Evolutionary conservation across 2,329 filamentous ascomycete genomes (phyloP).

Genomic region (Lecanosticta acicola): DNA sequence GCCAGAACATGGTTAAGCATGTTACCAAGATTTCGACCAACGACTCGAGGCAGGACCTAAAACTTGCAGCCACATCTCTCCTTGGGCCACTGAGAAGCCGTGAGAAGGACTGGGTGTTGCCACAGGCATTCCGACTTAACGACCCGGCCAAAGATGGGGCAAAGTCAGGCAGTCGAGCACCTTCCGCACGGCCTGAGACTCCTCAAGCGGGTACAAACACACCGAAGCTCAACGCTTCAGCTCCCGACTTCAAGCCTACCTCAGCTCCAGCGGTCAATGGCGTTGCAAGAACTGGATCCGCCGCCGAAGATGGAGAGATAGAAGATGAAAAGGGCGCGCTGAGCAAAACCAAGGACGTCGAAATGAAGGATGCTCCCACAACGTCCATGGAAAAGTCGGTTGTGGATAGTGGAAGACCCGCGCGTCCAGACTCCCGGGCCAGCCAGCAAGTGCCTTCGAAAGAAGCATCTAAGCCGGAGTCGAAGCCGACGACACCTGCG

Average conservation of each 20-base stretch:
- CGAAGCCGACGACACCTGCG: constrained; percentile 23
- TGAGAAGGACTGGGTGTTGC: constrained; percentile 65
- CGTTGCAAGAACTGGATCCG: constrained; percentile 40
- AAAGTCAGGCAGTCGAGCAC: constrained; percentile 25
- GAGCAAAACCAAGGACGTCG: constrained; percentile 18
- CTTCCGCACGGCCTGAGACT: constrained; percentile 34
- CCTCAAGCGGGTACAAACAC: constrained; percentile 39
- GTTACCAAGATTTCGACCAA: constrained; percentile 58
- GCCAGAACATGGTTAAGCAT: constrained; percentile 59
- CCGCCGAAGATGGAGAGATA: constrained; percentile 64
- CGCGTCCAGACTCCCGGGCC: constrained; percentile 1
- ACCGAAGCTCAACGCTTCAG: constrained; percentile 49
- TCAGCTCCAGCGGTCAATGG: constrained; percentile 24
- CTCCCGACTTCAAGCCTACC: constrained; percentile 59
- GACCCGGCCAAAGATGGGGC: constrained; percentile 25
- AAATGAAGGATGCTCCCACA: constrained; percentile 23
- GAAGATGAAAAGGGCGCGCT: constrained; percentile 50
- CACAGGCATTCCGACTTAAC: constrained; percentile 59
- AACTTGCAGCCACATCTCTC: constrained; percentile 66
- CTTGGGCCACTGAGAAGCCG: constrained; percentile 64
- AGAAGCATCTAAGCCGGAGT: constrained; percentile 12
- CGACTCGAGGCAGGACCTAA: constrained; percentile 64
- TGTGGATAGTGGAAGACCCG: constrained; percentile 2
- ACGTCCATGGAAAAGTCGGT: constrained; percentile 10
- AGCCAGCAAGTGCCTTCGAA: neutral